These are phyloP conservation scores for Candida fluviatilis DNA, from an alignment of 805 yeast genomes.

Conservation along the genomic window DNA sequence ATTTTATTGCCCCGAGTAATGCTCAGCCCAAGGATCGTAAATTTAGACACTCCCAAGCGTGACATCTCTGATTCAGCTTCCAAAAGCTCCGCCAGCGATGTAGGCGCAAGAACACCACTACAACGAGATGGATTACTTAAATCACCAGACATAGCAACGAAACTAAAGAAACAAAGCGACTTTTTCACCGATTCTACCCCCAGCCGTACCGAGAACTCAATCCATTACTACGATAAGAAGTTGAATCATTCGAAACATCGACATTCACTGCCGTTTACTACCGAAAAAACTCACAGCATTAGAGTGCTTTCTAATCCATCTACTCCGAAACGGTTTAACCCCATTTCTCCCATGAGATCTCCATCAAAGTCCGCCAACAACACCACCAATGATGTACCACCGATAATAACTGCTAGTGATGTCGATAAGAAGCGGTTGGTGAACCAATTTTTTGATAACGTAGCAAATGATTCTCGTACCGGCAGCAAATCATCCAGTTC, in stretches of 20 bases:
- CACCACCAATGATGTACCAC: neutral
- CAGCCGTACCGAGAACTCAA: too few relatives aligned
- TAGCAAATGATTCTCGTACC: constrained; percentile 15
- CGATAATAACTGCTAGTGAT: constrained; percentile 3
- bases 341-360: neutral
- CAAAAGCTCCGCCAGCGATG: too few relatives aligned
- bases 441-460: constrained; percentile 35
- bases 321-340: constrained; percentile 3
- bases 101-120: too few relatives aligned
- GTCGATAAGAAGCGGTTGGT: constrained; percentile 31
- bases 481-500: constrained; percentile 1
- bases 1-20: too few relatives aligned
- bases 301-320: constrained; percentile 2
- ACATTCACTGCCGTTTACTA: neutral
- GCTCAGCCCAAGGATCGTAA: neutral
- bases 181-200: too few relatives aligned
- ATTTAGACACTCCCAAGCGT: neutral
- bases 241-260: neutral
- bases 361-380: neutral
- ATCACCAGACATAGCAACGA: neutral
- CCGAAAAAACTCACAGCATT: neutral
- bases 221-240: too few relatives aligned
- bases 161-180: neutral
- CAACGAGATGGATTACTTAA: neutral
- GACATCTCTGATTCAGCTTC: neutral